Base-by-base conservation (phyloP, 352 stramenopile genomes). In the Globisporangium iwayamae region DNA sequence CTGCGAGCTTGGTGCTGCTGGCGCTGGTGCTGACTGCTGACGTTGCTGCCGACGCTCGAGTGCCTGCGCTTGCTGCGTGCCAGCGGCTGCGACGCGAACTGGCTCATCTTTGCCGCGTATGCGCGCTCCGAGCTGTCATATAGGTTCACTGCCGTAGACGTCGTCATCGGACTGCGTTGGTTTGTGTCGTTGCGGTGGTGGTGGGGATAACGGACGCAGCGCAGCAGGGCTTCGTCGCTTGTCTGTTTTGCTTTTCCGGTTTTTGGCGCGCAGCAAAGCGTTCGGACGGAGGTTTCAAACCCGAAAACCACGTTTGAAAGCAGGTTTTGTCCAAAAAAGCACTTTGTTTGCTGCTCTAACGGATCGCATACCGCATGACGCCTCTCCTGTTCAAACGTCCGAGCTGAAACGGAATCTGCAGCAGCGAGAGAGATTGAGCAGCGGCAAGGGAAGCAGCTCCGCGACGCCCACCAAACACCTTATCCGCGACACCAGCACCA, bases 1-100 rank as follows among this genome's bases (percentile, higher is more conserved):
- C 1, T 45, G 32, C 13, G 10, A 51, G 5, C 9, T 7, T 30
- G 32, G 10, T 32, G 18, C 18, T 45, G 36, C 9, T 28, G 25
- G 25, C 25, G 36, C 11, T 52, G 20, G 18, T 32, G 48, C 2
- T 14, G 7, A 32, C 22, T 63, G 41, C 14, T 48, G n/a, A 39
- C 8, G 39, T 43, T 59, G 60, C 60, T 60, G 51, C 28, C 36
- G 28, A 58, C 51, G 60, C 51, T 56, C 52, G 60, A 52, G 28
- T 51, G 60, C 22, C 60, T 16, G n/a, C 60, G 52, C n/a, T 66
- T 66, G 28, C 41, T 58, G 20, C 60, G 60, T 30, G n/a, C 9
- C 28, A 66, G 60, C 36, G 60, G 60, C 60, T 66, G 60, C 60
- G 60, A 66, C 28, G 20, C 54, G 47, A 67, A 63, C 45, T 61